A percentile compares a stretch with the other conserved stretches of the same genome.
Evolutionary conservation across 2,329 filamentous ascomycete genomes (phyloP).

Genomic region (Emericellopsis atlantica): DNA sequence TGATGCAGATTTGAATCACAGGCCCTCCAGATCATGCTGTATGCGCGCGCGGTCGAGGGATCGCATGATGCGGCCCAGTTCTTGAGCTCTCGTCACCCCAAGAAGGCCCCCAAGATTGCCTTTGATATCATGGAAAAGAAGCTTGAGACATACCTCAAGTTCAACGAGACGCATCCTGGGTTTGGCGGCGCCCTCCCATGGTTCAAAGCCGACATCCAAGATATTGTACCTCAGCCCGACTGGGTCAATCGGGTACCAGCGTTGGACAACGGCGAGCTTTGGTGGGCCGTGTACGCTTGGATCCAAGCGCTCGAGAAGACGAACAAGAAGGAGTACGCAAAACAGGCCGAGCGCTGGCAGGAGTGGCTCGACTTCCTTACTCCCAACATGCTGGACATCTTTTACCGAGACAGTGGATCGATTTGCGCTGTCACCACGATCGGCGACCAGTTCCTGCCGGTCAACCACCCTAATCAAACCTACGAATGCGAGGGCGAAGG

Average conservation of each 20-base stretch:
- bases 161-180: slow-evolving; percentile 26
- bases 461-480: slow-evolving; percentile 12
- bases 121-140: slow-evolving; percentile 23
- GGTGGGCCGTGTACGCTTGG: slow-evolving; percentile 28
- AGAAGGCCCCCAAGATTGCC: slow-evolving; percentile 17
- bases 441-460: slow-evolving; percentile 17
- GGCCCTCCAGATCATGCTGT: slow-evolving; percentile 29
- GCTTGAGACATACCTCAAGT: slow-evolving; percentile 22
- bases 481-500: slow-evolving; percentile 22
- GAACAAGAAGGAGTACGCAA: slow-evolving; percentile 6
- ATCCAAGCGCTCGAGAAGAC: slow-evolving; percentile 21
- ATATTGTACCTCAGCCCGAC: slow-evolving; percentile 19
- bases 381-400: slow-evolving; percentile 20
- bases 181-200: slow-evolving; percentile 27
- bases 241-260: slow-evolving; percentile 25
- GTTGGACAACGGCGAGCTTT: slow-evolving; percentile 26
- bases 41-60: slow-evolving; percentile 24
- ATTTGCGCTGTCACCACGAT: slow-evolving; percentile 25
- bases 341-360: slow-evolving; percentile 22
- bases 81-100: slow-evolving; percentile 18
- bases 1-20: slow-evolving; percentile 4
- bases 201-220: slow-evolving; percentile 16
- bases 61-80: slow-evolving; percentile 23
- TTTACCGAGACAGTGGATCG: slow-evolving; percentile 21
- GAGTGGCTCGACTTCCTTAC: slow-evolving; percentile 26